A percentile compares a stretch with the other conserved stretches of the same genome.
Conservation (phyloP, 2,329 filamentous ascomycete genomes). For the Orbilia ellipsospora region DNA sequence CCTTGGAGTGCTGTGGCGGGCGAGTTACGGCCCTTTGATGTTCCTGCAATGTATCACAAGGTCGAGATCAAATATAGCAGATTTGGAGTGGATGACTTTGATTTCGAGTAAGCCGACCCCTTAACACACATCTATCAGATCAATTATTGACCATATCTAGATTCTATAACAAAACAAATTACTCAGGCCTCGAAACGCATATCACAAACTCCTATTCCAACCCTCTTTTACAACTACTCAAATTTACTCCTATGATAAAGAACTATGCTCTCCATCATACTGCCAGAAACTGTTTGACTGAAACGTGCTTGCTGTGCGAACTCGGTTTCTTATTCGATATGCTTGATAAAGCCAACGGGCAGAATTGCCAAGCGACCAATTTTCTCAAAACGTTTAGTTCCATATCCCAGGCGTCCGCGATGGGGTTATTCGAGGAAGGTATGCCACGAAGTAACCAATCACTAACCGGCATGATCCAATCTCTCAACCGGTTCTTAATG, state of each 20-base stretch:
- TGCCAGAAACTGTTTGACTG: constrained; percentile 82
- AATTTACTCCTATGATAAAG: constrained; percentile 86
- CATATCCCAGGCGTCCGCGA: constrained; percentile 78
- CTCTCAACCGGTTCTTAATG: constrained; percentile 84
- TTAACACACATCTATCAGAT: background rate
- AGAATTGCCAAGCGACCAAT: constrained; percentile 96
- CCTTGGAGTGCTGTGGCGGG: constrained; percentile 75
- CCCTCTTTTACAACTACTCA: constrained; percentile 86
- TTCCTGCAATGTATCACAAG: constrained; percentile 88
- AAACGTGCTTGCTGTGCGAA: constrained; percentile 89
- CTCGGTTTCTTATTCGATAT: constrained; percentile 97
- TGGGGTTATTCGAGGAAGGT: constrained; percentile 88
- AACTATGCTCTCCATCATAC: constrained; percentile 91
- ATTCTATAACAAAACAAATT: constrained; percentile 93
- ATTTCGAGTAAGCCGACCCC: constrained; percentile 78
- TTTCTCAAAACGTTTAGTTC: constrained; percentile 88
- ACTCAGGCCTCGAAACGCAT: constrained; percentile 93
- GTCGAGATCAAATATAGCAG: constrained; percentile 99
- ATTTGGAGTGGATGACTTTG: constrained; percentile 99
- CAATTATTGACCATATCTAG: constrained; percentile 63
- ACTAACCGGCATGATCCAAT: constrained; percentile 84
- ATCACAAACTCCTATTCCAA: constrained; percentile 98
- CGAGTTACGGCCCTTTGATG: constrained; percentile 67
- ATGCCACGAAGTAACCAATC: constrained; percentile 72
- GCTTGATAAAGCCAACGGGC: constrained; percentile 92